These are phyloP conservation scores for Irpex sp. DNA, from an alignment of 1,284 basidiomycete genomes.

Conservation along the genomic window DNA sequence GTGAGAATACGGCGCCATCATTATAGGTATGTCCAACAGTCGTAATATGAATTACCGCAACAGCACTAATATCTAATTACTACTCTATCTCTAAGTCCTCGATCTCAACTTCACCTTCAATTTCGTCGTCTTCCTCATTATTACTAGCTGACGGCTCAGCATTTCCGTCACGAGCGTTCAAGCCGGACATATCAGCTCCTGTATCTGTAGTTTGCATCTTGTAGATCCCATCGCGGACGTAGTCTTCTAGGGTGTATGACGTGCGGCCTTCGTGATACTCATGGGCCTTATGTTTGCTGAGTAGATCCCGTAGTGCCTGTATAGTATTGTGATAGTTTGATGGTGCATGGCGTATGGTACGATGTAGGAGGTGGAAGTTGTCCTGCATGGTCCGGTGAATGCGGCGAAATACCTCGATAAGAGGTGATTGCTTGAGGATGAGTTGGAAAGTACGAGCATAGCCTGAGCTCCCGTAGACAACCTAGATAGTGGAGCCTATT, in stretches of 20 bases:
- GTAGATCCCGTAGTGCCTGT: conserved; percentile 17
- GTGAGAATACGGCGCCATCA: no score
- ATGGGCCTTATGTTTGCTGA: conserved; percentile 20
- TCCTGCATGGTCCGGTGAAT: conserved; percentile 21
- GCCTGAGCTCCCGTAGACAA: not conserved
- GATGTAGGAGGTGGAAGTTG: conserved; percentile 24
- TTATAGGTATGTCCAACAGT: no score
- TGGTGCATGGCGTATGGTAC: conserved; percentile 23
- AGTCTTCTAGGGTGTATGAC: not conserved
- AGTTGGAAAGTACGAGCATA: conserved; percentile 19
- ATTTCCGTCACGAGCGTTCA: no score
- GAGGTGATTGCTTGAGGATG: conserved; percentile 28
- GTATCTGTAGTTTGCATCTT: not conserved
- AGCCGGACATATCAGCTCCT: not conserved
- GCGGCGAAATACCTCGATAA: conserved; percentile 28
- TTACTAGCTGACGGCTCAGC: no score
- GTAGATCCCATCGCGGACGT: not conserved
- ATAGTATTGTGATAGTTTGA: conserved; percentile 28
- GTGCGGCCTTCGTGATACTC: conserved; percentile 15
- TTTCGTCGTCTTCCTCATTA: no score
- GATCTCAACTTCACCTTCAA: not conserved
- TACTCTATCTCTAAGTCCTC: not conserved
- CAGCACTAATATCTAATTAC: not conserved
- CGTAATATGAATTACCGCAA: no score
- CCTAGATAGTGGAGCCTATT: no score